phyloP scores from a whole-genome alignment of 768 basidiomycete species.

The Mycena alexandri region DNA sequence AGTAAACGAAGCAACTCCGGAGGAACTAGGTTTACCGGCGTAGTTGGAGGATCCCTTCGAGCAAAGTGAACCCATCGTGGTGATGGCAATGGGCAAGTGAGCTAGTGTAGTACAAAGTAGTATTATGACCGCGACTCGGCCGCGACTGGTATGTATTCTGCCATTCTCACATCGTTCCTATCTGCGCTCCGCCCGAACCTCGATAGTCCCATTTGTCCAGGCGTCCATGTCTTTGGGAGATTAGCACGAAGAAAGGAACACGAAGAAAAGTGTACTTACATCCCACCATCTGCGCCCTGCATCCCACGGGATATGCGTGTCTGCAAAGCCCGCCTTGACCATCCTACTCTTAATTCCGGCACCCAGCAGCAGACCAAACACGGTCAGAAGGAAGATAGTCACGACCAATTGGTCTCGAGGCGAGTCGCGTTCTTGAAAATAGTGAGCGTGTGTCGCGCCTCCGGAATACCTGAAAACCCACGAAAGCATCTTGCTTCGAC shows the following conservation, averaged over 20 bases:
- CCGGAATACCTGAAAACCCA: conserved; percentile 56
- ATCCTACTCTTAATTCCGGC: conserved; percentile 89
- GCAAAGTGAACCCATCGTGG: conserved; percentile 68
- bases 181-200: conserved; percentile 62
- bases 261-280: conserved; percentile 58
- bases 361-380: conserved; percentile 86
- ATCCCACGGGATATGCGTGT: conserved; percentile 73
- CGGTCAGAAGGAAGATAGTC: conserved; percentile 88
- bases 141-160: conserved; percentile 61
- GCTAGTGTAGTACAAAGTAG: conserved; percentile 25
- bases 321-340: conserved; percentile 77
- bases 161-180: conserved; percentile 49
- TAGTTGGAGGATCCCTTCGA: conserved; percentile 53
- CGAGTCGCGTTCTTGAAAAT: conserved; percentile 85
- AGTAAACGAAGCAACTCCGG: not conserved
- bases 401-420: conserved; percentile 96
- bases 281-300: conserved; percentile 86
- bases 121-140: conserved; percentile 41
- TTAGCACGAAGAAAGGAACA: conserved; percentile 31
- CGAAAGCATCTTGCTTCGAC: conserved; percentile 97
- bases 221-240: conserved; percentile 63
- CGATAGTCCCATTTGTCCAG: conserved; percentile 59
- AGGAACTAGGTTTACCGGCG: conserved; percentile 11
- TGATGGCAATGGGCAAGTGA: conserved; percentile 19
- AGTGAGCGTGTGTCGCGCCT: conserved; percentile 31